Evolutionary conservation across 2,329 filamentous ascomycete species (phyloP).

Genomic region (Neonectria sp.): DNA sequence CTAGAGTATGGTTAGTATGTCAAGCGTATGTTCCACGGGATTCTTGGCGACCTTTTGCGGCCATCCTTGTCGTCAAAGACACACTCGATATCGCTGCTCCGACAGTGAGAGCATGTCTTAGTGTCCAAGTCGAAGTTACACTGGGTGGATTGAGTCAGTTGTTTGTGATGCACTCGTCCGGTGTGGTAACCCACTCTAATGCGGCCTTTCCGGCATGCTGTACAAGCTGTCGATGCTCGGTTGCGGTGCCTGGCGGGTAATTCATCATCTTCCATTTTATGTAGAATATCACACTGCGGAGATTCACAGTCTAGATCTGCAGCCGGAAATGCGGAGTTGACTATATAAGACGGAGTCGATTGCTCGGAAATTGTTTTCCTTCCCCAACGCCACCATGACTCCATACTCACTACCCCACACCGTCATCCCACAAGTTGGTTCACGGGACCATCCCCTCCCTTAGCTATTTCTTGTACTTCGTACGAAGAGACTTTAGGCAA

Average conservation of each 20-base stretch:
- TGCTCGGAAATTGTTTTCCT: constrained; percentile 2
- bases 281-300: background rate
- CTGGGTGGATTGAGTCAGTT: background rate
- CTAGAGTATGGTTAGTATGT: too few relatives aligned
- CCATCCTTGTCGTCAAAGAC: constrained; percentile 5
- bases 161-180: background rate
- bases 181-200: background rate
- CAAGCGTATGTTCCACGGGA: too few relatives aligned
- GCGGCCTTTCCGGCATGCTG: background rate
- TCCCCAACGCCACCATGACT: background rate
- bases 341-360: background rate
- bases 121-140: background rate
- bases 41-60: background rate
- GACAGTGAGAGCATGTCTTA: background rate
- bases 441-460: background rate
- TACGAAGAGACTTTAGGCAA: too few relatives aligned
- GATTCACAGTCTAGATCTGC: background rate
- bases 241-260: background rate
- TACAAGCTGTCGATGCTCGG: background rate
- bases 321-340: background rate
- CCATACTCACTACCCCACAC: background rate
- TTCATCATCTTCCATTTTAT: background rate
- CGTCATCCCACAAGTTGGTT: background rate
- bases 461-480: background rate
- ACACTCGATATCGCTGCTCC: background rate